Percentiles rank a stretch among this genome's conserved stretches.
Evolutionary conservation across 176 grass and related monocot species (phyloP).

Genomic region (Guadua angustifolia): DNA sequence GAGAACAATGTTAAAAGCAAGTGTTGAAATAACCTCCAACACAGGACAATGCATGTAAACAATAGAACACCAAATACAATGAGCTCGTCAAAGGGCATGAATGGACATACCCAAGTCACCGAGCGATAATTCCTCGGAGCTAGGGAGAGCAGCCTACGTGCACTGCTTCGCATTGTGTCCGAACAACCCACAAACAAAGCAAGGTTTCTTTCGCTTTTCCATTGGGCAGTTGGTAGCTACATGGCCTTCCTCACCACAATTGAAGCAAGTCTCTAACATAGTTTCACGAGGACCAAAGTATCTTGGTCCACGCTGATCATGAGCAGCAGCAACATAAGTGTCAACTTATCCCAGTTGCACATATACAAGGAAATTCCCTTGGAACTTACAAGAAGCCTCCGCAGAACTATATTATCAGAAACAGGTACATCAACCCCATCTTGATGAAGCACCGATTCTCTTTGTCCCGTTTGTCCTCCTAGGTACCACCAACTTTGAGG

Average conservation of each 20-base stretch:
- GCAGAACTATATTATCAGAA: conserved; percentile 64
- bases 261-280: conserved; percentile 73
- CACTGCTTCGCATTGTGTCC: conserved; percentile 84
- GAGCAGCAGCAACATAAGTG: conserved; percentile 24
- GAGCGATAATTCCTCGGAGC: conserved; percentile 50
- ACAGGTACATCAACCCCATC: conserved; percentile 40
- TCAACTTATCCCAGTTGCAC: background rate
- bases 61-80: conserved; percentile 35
- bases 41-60: conserved; percentile 18
- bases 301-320: conserved; percentile 79
- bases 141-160: conserved; percentile 70
- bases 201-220: conserved; percentile 78
- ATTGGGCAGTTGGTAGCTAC: conserved; percentile 73
- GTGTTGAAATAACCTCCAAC: conserved; percentile 5
- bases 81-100: conserved; percentile 8
- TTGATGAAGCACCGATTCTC: conserved; percentile 49
- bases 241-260: conserved; percentile 93
- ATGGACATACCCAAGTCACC: conserved; percentile 55
- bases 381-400: conserved; percentile 94
- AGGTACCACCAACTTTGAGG: conserved; percentile 42
- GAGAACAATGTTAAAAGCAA: conserved; percentile 25
- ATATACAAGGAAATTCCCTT: conserved; percentile 33
- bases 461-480: conserved; percentile 45
- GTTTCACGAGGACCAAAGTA: conserved; percentile 84
- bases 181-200: conserved; percentile 91